Base-by-base conservation (phyloP, 345 rosid genomes). In the Lepidium aucheri region DNA sequence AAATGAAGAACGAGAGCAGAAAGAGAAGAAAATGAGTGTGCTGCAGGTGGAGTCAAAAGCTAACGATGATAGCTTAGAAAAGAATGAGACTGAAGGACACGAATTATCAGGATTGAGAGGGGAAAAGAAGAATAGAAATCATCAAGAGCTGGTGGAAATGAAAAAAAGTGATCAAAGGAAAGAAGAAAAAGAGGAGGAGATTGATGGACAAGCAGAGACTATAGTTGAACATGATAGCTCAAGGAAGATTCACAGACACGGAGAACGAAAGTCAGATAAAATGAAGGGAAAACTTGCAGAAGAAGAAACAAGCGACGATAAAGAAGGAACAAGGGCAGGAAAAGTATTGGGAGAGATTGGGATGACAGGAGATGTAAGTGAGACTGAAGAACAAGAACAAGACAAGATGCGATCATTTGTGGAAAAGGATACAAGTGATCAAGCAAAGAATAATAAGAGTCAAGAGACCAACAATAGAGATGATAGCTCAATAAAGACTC, bases 291-390 rank as follows among this genome's bases (percentile, higher is more conserved):
- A 3, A 26, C 14, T 30, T 14, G 56, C 57, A 36, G 28, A 39
- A 30, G 67, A 32, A 4, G 60, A 42, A 51, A 69, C 45, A 51
- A 69, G 30, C 5, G 2, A 40, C 49, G 44, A 6, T 51, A 22
- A 51, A 41, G 41, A 45, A 16, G 35, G 45, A 69, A 60, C 50
- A 60, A 61, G 34, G 59, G 61, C 59, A 69, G 20, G 3, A 4
- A 22, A 0, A 58, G 51, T 33, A 32, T 16, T 16, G 14, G 40
- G 22, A 53, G 9, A 53, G 24, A 26, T 9, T 34, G 24, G 58
- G 51, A 58, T 30, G 13, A 67, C 17, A 46, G 35, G 50, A 26
- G 42, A 43, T 41, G 17, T 12, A 16, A 32, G 15, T 15, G 32
- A 44, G 8, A 17, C 4, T 38, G 17, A 45, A 45, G 47, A 47